Evolutionary conservation across 2,329 filamentous ascomycete species (phyloP).

Genomic region (Pyrenochaeta sp.): DNA sequence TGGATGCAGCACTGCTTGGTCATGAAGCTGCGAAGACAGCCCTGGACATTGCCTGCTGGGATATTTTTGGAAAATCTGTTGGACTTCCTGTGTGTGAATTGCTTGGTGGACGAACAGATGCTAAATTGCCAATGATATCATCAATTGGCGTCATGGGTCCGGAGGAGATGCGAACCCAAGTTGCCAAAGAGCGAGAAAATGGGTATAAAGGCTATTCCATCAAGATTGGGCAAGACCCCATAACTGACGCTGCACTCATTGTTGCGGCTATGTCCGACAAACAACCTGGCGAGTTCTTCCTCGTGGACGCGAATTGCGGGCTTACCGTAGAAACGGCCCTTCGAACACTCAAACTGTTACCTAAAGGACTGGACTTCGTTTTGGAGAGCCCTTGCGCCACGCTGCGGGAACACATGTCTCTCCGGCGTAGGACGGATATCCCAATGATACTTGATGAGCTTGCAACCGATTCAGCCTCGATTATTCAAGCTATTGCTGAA

Average conservation of each 20-base stretch:
- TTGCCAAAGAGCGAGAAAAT: background rate
- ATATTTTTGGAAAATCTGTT: conserved; percentile 16
- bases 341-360: conserved; percentile 31
- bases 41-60: conserved; percentile 24
- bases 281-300: conserved; percentile 2
- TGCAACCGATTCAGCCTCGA: conserved; percentile 17
- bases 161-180: background rate
- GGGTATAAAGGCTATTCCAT: background rate
- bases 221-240: conserved; percentile 2
- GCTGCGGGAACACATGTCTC: conserved; percentile 28
- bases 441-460: conserved; percentile 35
- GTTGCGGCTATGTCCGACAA: conserved; percentile 2
- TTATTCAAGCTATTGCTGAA: conserved; percentile 29
- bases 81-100: conserved; percentile 34
- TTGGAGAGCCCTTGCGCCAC: conserved; percentile 35
- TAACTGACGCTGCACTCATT: background rate
- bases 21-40: conserved; percentile 31
- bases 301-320: conserved; percentile 5
- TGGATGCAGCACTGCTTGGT: conserved; percentile 31
- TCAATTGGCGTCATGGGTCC: background rate
- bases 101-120: conserved; percentile 29
- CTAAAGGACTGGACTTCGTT: conserved; percentile 28
- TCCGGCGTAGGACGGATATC: conserved; percentile 26
- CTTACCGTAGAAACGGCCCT: conserved; percentile 25
- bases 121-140: conserved; percentile 11